phyloP scores from a whole-genome alignment of 495 filamentous ascomycete genomes.

The Penicillium coffeae region DNA sequence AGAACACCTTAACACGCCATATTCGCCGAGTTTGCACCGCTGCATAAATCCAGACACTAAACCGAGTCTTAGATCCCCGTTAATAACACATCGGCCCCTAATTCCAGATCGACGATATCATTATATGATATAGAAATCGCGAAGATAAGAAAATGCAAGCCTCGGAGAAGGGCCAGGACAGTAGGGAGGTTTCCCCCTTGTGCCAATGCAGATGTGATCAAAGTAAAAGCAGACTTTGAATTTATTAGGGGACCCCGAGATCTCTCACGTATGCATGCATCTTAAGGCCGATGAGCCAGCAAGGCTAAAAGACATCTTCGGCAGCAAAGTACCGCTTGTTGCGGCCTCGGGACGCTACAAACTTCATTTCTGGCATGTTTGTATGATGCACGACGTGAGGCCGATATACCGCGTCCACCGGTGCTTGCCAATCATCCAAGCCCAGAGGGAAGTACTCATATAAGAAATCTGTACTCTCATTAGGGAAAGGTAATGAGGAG shows the following conservation, averaged over 20 bases:
- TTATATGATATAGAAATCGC: too few relatives aligned
- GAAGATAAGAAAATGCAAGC: too few relatives aligned
- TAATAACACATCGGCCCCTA: neutral
- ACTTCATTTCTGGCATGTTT: constrained; percentile 73
- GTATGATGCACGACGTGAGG: constrained; percentile 91
- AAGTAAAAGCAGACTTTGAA: too few relatives aligned
- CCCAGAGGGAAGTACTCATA: constrained; percentile 92
- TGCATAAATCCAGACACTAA: neutral
- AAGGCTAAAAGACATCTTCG: constrained; percentile 47
- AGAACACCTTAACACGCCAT: constrained; percentile 14
- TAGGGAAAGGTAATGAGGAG: constrained; percentile 49
- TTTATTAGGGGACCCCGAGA: too few relatives aligned
- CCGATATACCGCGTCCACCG: constrained; percentile 88
- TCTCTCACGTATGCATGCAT: too few relatives aligned
- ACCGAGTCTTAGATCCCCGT: neutral
- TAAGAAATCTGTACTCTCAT: constrained; percentile 72
- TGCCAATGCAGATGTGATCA: constrained; percentile 23
- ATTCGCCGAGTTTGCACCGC: constrained; percentile 19
- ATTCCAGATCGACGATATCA: too few relatives aligned
- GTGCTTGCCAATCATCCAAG: constrained; percentile 87
- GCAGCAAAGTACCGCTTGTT: constrained; percentile 81
- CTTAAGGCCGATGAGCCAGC: too few relatives aligned
- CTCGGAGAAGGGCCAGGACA: too few relatives aligned
- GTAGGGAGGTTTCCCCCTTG: constrained; percentile 8
- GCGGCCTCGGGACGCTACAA: constrained; percentile 61